phyloP scores from a whole-genome alignment of 2,329 filamentous ascomycete genomes.

The Clonostachys chloroleuca region DNA sequence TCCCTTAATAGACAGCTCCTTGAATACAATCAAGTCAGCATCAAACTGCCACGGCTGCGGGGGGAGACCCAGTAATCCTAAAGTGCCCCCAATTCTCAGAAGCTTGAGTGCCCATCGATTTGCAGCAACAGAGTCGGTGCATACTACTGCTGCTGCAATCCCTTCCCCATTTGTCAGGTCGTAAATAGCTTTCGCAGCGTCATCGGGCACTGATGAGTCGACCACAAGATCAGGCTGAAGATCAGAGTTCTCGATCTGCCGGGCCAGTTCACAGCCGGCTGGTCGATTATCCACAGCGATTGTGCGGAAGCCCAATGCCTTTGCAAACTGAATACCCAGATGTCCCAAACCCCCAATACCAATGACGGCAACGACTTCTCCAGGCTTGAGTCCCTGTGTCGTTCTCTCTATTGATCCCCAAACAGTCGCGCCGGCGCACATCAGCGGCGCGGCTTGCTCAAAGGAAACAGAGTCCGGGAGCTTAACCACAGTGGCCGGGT shows the following conservation, averaged over 20 bases:
- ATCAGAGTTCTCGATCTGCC: constrained; percentile 10
- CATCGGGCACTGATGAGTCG: constrained; percentile 11
- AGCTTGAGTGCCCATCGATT: constrained; percentile 19
- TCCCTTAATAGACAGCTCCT: constrained; percentile 19
- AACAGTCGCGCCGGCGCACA: constrained; percentile 27
- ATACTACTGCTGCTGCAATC: constrained; percentile 19
- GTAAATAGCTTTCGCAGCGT: constrained; percentile 11
- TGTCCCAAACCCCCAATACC: constrained; percentile 27
- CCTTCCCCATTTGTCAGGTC: constrained; percentile 21
- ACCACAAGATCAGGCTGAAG: constrained; percentile 18
- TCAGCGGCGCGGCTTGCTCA: constrained; percentile 26
- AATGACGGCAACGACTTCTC: constrained; percentile 19
- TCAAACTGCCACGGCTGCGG: constrained; percentile 23
- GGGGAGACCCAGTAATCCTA: constrained; percentile 22
- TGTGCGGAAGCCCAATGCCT: constrained; percentile 24
- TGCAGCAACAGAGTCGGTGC: constrained; percentile 20
- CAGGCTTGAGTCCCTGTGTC: constrained; percentile 11
- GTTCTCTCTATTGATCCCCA: constrained; percentile 24
- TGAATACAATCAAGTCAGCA: constrained; percentile 17
- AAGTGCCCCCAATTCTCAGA: constrained; percentile 17
- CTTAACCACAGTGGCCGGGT: constrained; percentile 17
- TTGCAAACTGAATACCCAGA: constrained; percentile 26
- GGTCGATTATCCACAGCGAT: constrained; percentile 25
- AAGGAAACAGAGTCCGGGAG: constrained; percentile 18
- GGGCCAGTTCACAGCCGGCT: constrained; percentile 18